Base-by-base conservation (phyloP, 176 grass and related monocot species). In the Tillandsia fasciculata region DNA sequence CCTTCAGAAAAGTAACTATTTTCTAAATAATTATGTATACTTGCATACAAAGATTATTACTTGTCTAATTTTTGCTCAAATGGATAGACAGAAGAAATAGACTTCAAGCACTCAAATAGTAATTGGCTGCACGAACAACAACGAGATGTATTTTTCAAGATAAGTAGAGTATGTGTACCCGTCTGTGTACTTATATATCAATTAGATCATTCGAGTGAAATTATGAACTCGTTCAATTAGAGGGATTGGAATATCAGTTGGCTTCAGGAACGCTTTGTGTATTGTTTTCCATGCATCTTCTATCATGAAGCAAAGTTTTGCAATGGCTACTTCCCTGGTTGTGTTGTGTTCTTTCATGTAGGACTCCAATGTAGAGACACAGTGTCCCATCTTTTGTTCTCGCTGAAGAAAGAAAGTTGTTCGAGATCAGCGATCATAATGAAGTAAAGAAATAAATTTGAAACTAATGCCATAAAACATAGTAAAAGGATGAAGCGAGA, bases 241-340 rank as follows among this genome's bases (percentile, higher is more conserved):
- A 12, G 48, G 8, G 3, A 49, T 20, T 2, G n/a, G 66, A 48
- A 68, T 12, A 1, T 20, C 48, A 0, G 29, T 68, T 20, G 29
- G 47, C 33, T 49, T 24, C 1, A 68, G 66, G 47, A 14, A 49
- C 33, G 13, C 66, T 50, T 68, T 6, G 29, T 68, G 50, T 22
- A 20, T 51, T 22, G 13, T 48, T 47, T 50, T 68, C 66, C 66
- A 50, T 68, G 66, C 42, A 8, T 68, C 66, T 68, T 68, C 48
- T 2, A 68, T 14, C 13, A 68, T 50, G 3, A 1, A n/a, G 17
- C 11, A 12, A 10, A 51, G 15, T 47, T 68, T 68, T 7, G 17
- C 3, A 9, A 2, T 8, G 12, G 66, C 42, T 3, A 9, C 66
- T 5, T 68, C 42, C 0, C 3, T 2, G 7, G 15, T 49, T 22